phyloP scores from a whole-genome alignment of 306 rosid genomes.

The Comarum palustre region DNA sequence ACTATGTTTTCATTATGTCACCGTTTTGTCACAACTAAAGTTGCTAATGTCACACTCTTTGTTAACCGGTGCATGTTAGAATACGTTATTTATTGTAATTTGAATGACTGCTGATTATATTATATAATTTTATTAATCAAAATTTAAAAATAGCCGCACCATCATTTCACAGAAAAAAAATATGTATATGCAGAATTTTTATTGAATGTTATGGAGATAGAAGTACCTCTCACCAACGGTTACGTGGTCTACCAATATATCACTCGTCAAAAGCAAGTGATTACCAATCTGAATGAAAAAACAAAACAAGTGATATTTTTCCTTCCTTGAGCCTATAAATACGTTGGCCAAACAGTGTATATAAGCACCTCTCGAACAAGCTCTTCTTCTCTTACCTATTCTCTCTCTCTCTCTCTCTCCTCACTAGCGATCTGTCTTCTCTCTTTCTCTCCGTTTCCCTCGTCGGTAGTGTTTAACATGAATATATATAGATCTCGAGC shows the following conservation, averaged over 20 bases:
- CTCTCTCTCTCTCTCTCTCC: neutral
- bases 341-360: constrained; percentile 19
- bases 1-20: too few species aligned
- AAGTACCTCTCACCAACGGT: neutral
- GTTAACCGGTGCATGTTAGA: too few species aligned
- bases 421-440: constrained; percentile 5
- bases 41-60: too few species aligned
- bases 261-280: neutral
- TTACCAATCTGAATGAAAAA: too few species aligned
- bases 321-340: neutral
- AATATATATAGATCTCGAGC: neutral
- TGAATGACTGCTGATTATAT: too few species aligned
- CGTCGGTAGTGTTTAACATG: neutral
- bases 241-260: neutral
- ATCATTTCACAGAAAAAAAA: too few species aligned
- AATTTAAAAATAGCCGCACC: too few species aligned
- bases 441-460: neutral
- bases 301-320: neutral
- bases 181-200: too few species aligned
- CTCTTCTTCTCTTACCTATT: constrained; percentile 9
- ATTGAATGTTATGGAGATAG: too few species aligned
- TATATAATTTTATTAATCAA: too few species aligned
- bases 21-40: too few species aligned
- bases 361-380: constrained; percentile 37
- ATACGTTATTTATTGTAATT: too few species aligned